Evolutionary conservation across 495 filamentous ascomycete genomes (phyloP), one percentile per base, ranked within the genome.

Genomic region (Hyaloscypha hepaticicola): DNA sequence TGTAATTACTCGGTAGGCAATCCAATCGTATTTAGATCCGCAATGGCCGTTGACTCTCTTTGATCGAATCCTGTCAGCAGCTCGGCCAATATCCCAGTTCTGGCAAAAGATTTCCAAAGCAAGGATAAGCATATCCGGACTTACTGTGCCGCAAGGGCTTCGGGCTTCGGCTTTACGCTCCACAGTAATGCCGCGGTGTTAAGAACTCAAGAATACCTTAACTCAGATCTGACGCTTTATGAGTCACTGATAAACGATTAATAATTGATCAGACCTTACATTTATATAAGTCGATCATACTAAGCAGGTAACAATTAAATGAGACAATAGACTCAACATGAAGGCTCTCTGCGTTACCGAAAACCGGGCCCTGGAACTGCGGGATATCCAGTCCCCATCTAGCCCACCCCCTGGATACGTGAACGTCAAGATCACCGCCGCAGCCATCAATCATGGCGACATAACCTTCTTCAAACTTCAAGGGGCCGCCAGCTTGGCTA

Each of bases 391-490:
- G 5, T 11, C 5, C 14, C 53, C 53, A n/a, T 27, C 21, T 3
- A 56, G 1, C 6, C 53, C 53, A 31, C 53, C 53, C n/a, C 21
- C 21, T 16, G 53, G 53, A n/a, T 29, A 29, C 5, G 21, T 56
- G 4, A 56, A 56, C 25, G 53, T 56, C 26, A 27, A n/a, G 7
- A 56, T 56, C 53, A 31, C 53, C 53, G 26, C 19, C 8, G 21
- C 53, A n/a, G 21, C 53, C 25, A 56, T 29, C 5, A 56, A 56
- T 25, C 24, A 28, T 16, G 53, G 53, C 26, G 53, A 56, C 26
- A 56, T 27, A 28, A 56, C 53, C 12, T 56, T 56, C 53, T 21
- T 56, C 7, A 29, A 31, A 28, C 3, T 29, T 3, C 53, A 12
- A 4, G 3, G 24, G 1, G 6, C 24, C 16, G 25, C 53, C 19